Percentiles rank a stretch among this genome's conserved stretches.
These are phyloP conservation scores for Fusarium devonianum DNA, from an alignment of 2,329 filamentous ascomycete species.

Conservation along the genomic window DNA sequence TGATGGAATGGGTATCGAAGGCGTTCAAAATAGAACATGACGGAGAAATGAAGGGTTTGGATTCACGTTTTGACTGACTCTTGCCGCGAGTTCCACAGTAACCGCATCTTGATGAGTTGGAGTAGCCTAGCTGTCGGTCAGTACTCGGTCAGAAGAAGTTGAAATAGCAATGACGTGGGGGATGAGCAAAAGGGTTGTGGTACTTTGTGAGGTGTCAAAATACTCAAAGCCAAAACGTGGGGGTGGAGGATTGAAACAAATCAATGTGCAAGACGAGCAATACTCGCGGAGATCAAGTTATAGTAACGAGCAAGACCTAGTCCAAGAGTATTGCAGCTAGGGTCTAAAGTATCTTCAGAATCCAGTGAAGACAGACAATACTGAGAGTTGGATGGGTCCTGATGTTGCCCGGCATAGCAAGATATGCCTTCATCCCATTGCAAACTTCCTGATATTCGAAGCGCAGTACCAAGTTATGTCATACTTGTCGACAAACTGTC, in stretches of 20 bases:
- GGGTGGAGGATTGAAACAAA: conserved; percentile 11
- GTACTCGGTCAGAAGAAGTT: conserved; percentile 18
- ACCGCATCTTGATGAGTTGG: conserved; percentile 59
- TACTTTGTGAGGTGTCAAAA: conserved; percentile 20
- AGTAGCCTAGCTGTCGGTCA: conserved; percentile 54
- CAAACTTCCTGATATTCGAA: background rate
- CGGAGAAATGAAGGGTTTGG: conserved; percentile 15
- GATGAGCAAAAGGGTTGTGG: conserved; percentile 23
- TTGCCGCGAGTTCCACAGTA: conserved; percentile 58
- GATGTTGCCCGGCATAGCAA: background rate
- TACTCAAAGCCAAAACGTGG: conserved; percentile 17
- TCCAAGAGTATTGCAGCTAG: background rate
- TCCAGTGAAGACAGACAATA: too few species aligned
- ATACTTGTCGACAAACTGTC: background rate
- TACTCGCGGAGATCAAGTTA: background rate
- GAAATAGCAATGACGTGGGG: conserved; percentile 32
- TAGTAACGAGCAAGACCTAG: background rate
- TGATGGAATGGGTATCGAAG: conserved; percentile 9
- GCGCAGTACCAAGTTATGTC: background rate
- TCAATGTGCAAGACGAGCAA: conserved; percentile 2
- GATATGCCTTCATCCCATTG: background rate
- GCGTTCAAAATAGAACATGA: background rate
- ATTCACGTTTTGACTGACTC: conserved; percentile 59
- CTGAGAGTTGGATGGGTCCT: background rate
- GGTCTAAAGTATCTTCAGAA: too few species aligned